phyloP scores from a whole-genome alignment of 768 basidiomycete species.

The Macrolepiota dolichaula region DNA sequence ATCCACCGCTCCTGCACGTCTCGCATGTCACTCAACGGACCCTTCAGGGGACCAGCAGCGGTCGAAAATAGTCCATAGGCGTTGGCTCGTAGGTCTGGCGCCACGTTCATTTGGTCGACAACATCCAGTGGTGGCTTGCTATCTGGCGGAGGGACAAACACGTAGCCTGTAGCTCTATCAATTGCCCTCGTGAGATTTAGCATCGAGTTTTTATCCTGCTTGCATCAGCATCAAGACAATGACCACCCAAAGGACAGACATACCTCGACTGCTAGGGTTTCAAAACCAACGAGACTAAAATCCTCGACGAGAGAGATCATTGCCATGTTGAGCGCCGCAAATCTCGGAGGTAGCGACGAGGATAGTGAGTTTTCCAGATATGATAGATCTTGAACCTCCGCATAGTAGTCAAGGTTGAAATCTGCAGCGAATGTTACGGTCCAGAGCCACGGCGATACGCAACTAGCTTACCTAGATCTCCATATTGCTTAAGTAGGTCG shows the following conservation, averaged over 20 bases:
- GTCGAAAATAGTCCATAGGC: constrained; percentile 63
- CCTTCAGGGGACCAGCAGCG: constrained; percentile 53
- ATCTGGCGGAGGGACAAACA: constrained; percentile 64
- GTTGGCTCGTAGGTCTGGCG: constrained; percentile 55
- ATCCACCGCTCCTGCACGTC: constrained; percentile 95
- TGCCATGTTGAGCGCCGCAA: constrained; percentile 78
- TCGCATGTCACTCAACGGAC: constrained; percentile 48
- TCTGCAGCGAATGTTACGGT: constrained; percentile 42
- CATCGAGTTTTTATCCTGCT: constrained; percentile 93
- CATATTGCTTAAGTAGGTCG: constrained; percentile 86
- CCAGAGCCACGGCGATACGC: not conserved
- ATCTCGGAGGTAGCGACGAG: constrained; percentile 58
- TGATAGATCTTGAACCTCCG: constrained; percentile 93
- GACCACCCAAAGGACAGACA: not conserved
- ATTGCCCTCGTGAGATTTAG: constrained; percentile 77
- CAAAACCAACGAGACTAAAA: constrained; percentile 89
- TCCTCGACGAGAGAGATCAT: constrained; percentile 94
- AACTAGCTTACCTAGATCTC: constrained; percentile 73
- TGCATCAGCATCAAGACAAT: not conserved
- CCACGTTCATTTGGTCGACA: constrained; percentile 28
- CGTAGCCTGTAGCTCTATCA: constrained; percentile 90
- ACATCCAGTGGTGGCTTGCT: constrained; percentile 32
- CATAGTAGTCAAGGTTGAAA: constrained; percentile 97
- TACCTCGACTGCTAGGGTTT: constrained; percentile 95
- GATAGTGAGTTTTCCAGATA: constrained; percentile 79